These are phyloP conservation scores for Melastoma malabathricum DNA, from an alignment of 345 rosid species.

Conservation along the genomic window DNA sequence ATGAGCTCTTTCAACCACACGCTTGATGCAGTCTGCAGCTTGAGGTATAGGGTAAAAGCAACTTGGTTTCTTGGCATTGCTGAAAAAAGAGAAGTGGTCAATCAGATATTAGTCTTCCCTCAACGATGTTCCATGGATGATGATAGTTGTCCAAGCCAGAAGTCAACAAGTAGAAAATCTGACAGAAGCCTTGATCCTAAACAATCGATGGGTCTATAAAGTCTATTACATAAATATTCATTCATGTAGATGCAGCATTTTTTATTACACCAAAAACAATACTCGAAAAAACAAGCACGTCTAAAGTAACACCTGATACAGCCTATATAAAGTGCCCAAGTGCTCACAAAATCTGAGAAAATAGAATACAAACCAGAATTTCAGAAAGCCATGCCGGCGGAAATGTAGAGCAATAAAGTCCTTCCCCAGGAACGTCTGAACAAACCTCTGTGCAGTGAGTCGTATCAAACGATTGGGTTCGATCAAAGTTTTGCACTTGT, in stretches of 20 bases:
- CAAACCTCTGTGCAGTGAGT: slow-evolving; percentile 80
- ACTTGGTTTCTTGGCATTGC: slow-evolving; percentile 85
- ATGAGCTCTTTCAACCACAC: slow-evolving; percentile 53
- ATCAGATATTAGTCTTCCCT: background rate
- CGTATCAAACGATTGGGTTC: slow-evolving; percentile 66
- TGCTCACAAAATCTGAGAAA: background rate
- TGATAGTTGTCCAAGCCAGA: too few relatives aligned
- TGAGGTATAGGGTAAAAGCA: slow-evolving; percentile 95
- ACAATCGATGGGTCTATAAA: too few relatives aligned
- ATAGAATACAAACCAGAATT: slow-evolving; percentile 50
- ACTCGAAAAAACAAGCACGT: too few relatives aligned
- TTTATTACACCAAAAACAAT: too few relatives aligned
- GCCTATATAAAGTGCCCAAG: too few relatives aligned
- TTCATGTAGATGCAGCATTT: too few relatives aligned
- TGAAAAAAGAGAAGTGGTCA: slow-evolving; percentile 25
- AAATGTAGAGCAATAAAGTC: slow-evolving; percentile 80
- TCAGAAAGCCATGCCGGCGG: slow-evolving; percentile 88
- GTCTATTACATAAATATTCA: too few relatives aligned
- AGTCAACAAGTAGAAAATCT: too few relatives aligned
- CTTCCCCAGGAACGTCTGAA: slow-evolving; percentile 84
- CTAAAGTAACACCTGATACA: too few relatives aligned
- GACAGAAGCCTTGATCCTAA: too few relatives aligned
- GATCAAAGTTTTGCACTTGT: slow-evolving; percentile 73
- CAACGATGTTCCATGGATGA: too few relatives aligned
- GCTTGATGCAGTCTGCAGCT: slow-evolving; percentile 77